Conservation (phyloP, 768 basidiomycete species). For the Lepiota brunneoincarnata region DNA sequence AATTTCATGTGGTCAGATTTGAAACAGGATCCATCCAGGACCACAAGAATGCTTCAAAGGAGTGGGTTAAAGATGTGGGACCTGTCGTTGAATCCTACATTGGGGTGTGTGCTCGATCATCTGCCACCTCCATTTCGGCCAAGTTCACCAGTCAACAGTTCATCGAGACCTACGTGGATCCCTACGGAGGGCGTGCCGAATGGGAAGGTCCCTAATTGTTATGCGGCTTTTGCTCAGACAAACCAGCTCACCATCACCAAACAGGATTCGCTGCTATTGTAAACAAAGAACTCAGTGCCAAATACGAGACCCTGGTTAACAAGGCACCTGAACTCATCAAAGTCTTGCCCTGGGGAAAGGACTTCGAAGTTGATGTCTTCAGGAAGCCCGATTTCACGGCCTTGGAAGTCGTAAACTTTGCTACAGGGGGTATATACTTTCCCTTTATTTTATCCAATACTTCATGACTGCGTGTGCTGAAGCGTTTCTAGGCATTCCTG, state of each 20-base stretch:
- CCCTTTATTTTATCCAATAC: background rate
- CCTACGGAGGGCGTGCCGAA: slow-evolving; percentile 87
- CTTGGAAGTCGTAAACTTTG: slow-evolving; percentile 77
- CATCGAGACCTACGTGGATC: slow-evolving; percentile 85
- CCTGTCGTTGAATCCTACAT: slow-evolving; percentile 89
- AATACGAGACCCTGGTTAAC: slow-evolving; percentile 76
- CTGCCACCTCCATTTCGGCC: background rate
- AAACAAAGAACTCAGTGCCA: slow-evolving; percentile 78
- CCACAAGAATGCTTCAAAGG: slow-evolving; percentile 72
- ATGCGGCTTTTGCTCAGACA: background rate
- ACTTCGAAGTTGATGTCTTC: slow-evolving; percentile 70
- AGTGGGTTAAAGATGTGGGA: slow-evolving; percentile 86
- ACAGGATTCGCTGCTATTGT: slow-evolving; percentile 88
- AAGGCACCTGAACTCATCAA: slow-evolving; percentile 78
- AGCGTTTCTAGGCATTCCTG: slow-evolving; percentile 62
- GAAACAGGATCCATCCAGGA: slow-evolving; percentile 74
- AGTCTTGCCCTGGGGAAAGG: slow-evolving; percentile 76
- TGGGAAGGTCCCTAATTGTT: slow-evolving; percentile 68
- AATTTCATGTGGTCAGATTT: slow-evolving; percentile 45
- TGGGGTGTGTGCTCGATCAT: slow-evolving; percentile 40
- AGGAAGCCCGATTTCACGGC: slow-evolving; percentile 88
- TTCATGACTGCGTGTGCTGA: slow-evolving; percentile 1
- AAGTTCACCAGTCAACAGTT: slow-evolving; percentile 36
- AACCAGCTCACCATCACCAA: slow-evolving; percentile 9
- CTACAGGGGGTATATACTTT: slow-evolving; percentile 79